Evolutionary conservation across 129 eudicot genomes (phyloP), one percentile per base, ranked within the genome.

Genomic region (Lactuca sativa): DNA sequence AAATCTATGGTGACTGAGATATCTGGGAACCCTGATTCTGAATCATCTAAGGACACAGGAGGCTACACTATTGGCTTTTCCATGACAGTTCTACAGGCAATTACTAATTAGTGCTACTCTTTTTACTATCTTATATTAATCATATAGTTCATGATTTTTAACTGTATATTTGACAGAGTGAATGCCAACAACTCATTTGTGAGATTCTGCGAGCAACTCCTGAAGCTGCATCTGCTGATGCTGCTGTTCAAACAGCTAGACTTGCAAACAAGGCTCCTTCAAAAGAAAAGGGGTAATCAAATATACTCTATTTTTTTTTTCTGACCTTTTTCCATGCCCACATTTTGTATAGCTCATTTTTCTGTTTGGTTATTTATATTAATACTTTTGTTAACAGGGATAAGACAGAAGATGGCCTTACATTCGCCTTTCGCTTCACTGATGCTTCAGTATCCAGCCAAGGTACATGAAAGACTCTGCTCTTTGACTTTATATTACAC

Each of bases 161-260:
- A 18, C 2, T 52, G 34, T 65, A 62, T 69, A 61, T 55, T 53
- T 66, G 37, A 59, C 75, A 93, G 99, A 93, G 99, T 78, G 99
- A 93, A 79, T 93, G 99, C 74, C 99, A 93, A 76, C 99, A 93
- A 82, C 90, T 93, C 38, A 89, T 93, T 75, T 93, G 99, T 76
- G 99, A 93, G 84, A 85, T 93, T 79, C 73, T 93, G 66, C 87
- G 99, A 74, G 99, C 99, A 57, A 93, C 99, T 80, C 99, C 99
- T 80, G 99, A 93, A 74, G 99, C 99, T 71, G 90, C 99, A 44
- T 93, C 99, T 71, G 92, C 99, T 37, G 99, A 93, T 80, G 95
- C 97, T 67, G 88, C 97, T 61, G 99, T 80, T 43, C 99, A 93
- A 83, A 89, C 99, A 56, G 99, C 99, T 71, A 90, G 97, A 77